These are phyloP conservation scores for Pyronema omphalodes DNA, from an alignment of 495 filamentous ascomycete genomes.

Conservation along the genomic window DNA sequence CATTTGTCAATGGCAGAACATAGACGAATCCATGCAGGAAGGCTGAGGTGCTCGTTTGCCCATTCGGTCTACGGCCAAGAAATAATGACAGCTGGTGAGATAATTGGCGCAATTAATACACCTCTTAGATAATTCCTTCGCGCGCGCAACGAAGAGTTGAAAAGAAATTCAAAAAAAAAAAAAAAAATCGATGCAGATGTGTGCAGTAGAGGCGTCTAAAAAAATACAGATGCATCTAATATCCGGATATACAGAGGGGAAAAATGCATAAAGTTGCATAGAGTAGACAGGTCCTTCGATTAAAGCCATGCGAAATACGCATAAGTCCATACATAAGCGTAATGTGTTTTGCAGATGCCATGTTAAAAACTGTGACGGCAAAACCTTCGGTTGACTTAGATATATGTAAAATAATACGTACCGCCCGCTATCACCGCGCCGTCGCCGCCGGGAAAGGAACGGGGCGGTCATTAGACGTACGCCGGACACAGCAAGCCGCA, in stretches of 20 bases:
- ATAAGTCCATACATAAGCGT: background rate
- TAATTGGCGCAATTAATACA: background rate
- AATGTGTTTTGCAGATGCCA: background rate
- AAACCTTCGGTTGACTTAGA: background rate
- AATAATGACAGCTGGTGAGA: conserved; percentile 16
- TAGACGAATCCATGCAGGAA: conserved; percentile 19
- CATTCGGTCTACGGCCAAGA: conserved; percentile 19
- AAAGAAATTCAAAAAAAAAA: too few species aligned
- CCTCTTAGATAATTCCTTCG: conserved; percentile 16
- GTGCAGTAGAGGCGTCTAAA: too few species aligned
- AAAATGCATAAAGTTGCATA: too few species aligned
- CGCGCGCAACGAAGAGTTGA: background rate
- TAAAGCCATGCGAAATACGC: background rate
- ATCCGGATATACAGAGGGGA: too few species aligned
- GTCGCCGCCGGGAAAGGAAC: too few species aligned
- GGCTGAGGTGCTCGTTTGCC: conserved; percentile 25
- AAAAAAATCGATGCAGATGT: background rate
- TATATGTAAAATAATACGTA: background rate
- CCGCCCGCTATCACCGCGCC: background rate
- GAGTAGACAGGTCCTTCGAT: background rate
- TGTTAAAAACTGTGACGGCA: background rate
- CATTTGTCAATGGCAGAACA: background rate
- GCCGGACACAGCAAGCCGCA: background rate
- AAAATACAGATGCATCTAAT: too few species aligned
- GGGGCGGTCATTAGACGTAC: too few species aligned